Evolutionary conservation across 2,329 filamentous ascomycete genomes (phyloP), one percentile per base, ranked within the genome.

Genomic region (Colletotrichum sp.): DNA sequence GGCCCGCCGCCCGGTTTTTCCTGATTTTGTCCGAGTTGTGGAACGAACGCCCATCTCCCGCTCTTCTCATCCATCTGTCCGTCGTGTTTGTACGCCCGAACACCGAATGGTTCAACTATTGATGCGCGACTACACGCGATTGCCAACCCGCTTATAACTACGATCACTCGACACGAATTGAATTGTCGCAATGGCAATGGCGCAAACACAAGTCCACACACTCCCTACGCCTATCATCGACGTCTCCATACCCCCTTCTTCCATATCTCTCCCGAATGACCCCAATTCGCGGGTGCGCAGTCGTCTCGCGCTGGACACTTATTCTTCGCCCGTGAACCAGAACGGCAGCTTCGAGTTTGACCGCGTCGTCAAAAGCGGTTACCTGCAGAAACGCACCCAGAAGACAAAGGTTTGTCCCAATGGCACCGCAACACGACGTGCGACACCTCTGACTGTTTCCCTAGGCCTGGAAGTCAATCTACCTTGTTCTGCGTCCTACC

Each of bases 321-420:
- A 95, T 81, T 97, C 95, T 34, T 78, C 77, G 18, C 95, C 96
- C 6, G 95, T 98, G 78, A 98, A 96, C 82, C 94, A 98, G 84
- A 96, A 98, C 84, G 97, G 97, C 77, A 97, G 95, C 84, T 99
- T 98, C 84, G 96, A 97, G 81, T 98, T 97, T 81, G 97, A 99
- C 84, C 93, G 96, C 66, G 95, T 98, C 71, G 91, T 98, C 84
- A 98, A 98, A 87, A 93, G 94, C 73, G 96, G 96, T 75, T 94
- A 94, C 79, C 93, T 98, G 52, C 91, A 94, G 82, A 98, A 98
- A 86, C 92, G 96, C 79, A 97, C 96, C 22, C 94, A 96, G 80
- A 98, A 96, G 88, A 98, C 96, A 76, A 98, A 97, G 93, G 95
- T 96, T 85, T 71, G 83, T 77, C 48, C 60, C 43, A 66, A 25